phyloP scores from a whole-genome alignment of 2,329 filamentous ascomycete genomes.

The Stemphylium lycopersici region DNA sequence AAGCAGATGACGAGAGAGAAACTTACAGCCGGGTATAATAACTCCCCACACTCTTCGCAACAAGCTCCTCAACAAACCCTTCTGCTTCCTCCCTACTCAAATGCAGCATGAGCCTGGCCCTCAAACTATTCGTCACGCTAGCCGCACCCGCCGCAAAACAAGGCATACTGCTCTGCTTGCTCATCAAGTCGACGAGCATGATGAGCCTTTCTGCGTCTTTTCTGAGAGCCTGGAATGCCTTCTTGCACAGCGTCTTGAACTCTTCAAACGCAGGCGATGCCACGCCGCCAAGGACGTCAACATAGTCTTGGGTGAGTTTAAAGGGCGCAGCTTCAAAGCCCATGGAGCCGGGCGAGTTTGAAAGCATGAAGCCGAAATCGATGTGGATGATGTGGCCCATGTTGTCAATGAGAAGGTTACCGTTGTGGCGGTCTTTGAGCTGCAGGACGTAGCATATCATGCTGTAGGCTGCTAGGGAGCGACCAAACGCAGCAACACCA shows the following conservation, averaged over 20 bases:
- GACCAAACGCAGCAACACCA: constrained; percentile 78
- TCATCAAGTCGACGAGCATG: constrained; percentile 84
- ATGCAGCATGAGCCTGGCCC: constrained; percentile 80
- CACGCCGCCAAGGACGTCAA: constrained; percentile 79
- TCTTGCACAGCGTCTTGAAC: constrained; percentile 80
- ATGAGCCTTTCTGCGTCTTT: constrained; percentile 81
- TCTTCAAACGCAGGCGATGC: constrained; percentile 73
- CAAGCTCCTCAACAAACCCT: constrained; percentile 79
- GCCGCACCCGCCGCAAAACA: constrained; percentile 78
- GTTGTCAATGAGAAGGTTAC: constrained; percentile 84
- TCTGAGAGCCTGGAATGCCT: constrained; percentile 80
- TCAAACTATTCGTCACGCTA: constrained; percentile 71
- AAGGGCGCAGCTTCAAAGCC: constrained; percentile 87
- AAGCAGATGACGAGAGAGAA: not conserved
- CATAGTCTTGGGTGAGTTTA: constrained; percentile 84
- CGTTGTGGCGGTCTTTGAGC: constrained; percentile 95
- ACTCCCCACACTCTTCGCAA: constrained; percentile 81
- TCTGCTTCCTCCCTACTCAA: constrained; percentile 82
- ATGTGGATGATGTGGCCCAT: constrained; percentile 88
- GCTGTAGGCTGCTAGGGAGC: constrained; percentile 83
- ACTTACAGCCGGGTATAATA: constrained; percentile 85
- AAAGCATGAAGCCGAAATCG: constrained; percentile 99
- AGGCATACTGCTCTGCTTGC: constrained; percentile 78
- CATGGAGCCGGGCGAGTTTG: constrained; percentile 82
- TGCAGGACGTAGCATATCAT: constrained; percentile 88